Percentiles rank a stretch among this genome's conserved stretches.
These are phyloP conservation scores for Melaleuca alternifolia DNA, from an alignment of 345 rosid genomes.

Conservation along the genomic window DNA sequence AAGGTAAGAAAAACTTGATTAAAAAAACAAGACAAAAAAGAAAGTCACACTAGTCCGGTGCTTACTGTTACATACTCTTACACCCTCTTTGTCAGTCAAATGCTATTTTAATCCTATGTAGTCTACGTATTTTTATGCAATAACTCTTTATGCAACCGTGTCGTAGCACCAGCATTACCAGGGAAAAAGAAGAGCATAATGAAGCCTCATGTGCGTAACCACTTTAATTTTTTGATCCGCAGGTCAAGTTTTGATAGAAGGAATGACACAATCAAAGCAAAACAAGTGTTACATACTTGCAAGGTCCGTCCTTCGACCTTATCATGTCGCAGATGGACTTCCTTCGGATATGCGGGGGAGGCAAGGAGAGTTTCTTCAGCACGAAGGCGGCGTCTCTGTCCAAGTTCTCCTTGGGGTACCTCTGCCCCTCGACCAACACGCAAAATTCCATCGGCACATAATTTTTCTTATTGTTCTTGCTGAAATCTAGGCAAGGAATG, in stretches of 20 bases:
- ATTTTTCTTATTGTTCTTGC: slow-evolving; percentile 39
- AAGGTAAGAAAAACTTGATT: not conserved
- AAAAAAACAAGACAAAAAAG: not conserved
- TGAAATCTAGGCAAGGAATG: slow-evolving; percentile 67
- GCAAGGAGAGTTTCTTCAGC: slow-evolving; percentile 42
- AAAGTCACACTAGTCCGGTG: not conserved
- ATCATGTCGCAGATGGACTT: slow-evolving; percentile 40
- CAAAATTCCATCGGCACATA: slow-evolving; percentile 82
- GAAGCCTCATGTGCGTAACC: not conserved
- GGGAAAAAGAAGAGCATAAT: not conserved
- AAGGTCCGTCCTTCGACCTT: slow-evolving; percentile 41
- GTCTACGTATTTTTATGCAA: not conserved
- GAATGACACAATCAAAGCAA: not conserved
- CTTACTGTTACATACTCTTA: not conserved
- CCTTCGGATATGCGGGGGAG: slow-evolving; percentile 29
- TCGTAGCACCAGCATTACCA: too few relatives aligned
- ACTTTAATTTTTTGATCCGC: not conserved
- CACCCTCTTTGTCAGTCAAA: not conserved
- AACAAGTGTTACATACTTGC: slow-evolving; percentile 36
- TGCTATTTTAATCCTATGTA: not conserved
- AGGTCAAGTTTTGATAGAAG: not conserved
- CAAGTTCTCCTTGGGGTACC: slow-evolving; percentile 59
- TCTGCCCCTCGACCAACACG: slow-evolving; percentile 65
- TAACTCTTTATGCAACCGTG: too few relatives aligned
- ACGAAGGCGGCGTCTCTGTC: slow-evolving; percentile 19